A percentile compares a stretch with the other conserved stretches of the same genome.
phyloP scores from a whole-genome alignment of 106 monocot genomes.

The Allium fistulosum region DNA sequence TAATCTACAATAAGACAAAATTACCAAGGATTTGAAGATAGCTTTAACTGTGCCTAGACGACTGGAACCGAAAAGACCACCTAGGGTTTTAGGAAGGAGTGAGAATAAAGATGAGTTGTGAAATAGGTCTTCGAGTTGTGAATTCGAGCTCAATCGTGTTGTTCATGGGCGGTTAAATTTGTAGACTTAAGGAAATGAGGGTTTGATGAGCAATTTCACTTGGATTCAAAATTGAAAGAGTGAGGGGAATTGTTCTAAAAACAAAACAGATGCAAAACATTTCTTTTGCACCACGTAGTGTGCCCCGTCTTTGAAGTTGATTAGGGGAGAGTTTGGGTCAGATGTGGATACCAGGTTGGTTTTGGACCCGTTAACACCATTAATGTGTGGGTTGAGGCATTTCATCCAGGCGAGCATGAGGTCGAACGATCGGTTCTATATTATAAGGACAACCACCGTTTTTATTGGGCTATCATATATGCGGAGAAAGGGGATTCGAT shows the following conservation, averaged over 20 bases:
- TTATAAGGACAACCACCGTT: constrained; percentile 67
- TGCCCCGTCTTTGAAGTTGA: constrained; percentile 28
- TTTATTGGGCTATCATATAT: constrained; percentile 23
- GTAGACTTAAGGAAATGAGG: not conserved
- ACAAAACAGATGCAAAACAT: no score
- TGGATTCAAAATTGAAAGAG: no score
- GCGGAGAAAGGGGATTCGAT: constrained; percentile 17
- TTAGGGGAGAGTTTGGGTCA: constrained; percentile 28
- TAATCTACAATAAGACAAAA: no score
- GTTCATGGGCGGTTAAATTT: not conserved
- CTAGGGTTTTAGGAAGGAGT: constrained; percentile 27
- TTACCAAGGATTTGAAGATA: constrained; percentile 27
- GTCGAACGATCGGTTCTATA: constrained; percentile 86
- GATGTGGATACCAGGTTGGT: constrained; percentile 44
- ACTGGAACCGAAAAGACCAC: not conserved
- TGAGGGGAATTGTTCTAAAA: no score
- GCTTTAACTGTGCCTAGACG: not conserved
- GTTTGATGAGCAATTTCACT: not conserved
- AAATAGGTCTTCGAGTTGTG: constrained; percentile 15
- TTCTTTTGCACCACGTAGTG: constrained; percentile 17
- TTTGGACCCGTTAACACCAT: constrained; percentile 59
- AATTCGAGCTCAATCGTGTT: constrained; percentile 8
- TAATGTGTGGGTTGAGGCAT: constrained; percentile 52
- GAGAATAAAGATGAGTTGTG: constrained; percentile 9
- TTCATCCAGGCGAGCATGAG: constrained; percentile 83